Evolutionary conservation across 2,329 filamentous ascomycete species (phyloP), one percentile per base, ranked within the genome.

Genomic region (Stachybotrys elegans): DNA sequence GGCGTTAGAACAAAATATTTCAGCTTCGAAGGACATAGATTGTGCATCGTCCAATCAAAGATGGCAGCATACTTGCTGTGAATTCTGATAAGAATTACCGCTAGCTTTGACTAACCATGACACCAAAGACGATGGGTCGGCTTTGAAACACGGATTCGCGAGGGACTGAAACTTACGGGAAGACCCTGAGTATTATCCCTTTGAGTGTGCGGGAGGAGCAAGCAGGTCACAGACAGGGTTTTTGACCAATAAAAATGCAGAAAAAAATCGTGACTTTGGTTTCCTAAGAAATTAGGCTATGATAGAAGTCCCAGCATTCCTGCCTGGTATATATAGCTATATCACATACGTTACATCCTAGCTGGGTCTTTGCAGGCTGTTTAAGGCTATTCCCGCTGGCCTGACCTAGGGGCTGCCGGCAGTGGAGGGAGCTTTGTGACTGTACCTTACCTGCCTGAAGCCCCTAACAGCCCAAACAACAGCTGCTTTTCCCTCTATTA

Each of bases 261-360:
- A n/a, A n/a, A n/a, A 29, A 29, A 29, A 29, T n/a, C n/a, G 5
- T 29, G 5, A 29, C 25, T 3, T 29, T 29, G 4, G 25, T n/a
- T 29, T 5, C 3, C 25, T 29, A 29, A n/a, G 11, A 29, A 29
- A 29, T 29, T 29, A 29, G 40, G 36, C 31, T 31, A 37, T 43
- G 29, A 34, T 43, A 47, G 35, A 47, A 44, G 45, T 44, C 37
- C 42, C 20, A 44, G 42, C 42, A 47, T 37, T 31, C 22, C 21
- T 20, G 22, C 42, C 34, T 9, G 23, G 35, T 38, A 45, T 21
- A 45, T 36, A 45, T 29, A 5, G 43, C 44, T 40, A 46, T 21
- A 43, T 46, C 8, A 31, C 27, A 41, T 22, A 23, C 7, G n/a
- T 46, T n/a, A 35, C 23, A 46, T 20, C 35, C 36, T 16, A 13